Percentiles rank a stretch among this genome's conserved stretches.
These are phyloP conservation scores for Diplocarpon mali DNA, from an alignment of 2,329 filamentous ascomycete species.

Conservation along the genomic window DNA sequence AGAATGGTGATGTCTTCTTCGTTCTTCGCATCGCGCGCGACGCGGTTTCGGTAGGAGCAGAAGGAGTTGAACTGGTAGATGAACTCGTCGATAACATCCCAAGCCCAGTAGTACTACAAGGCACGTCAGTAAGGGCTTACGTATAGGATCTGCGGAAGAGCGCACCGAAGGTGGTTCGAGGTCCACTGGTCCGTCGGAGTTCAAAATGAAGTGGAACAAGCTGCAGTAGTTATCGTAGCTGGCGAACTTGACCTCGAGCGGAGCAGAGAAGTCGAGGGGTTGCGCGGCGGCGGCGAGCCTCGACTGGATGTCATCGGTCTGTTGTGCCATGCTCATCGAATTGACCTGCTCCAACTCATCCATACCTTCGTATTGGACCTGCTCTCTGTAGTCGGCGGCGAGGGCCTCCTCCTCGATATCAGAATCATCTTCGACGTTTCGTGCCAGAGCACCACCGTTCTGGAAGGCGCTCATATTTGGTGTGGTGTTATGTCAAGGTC, in stretches of 20 bases:
- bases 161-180: constrained; percentile 91
- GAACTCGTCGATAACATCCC: constrained; percentile 99
- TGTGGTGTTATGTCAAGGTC: not conserved
- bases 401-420: constrained; percentile 94
- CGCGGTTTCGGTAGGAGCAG: constrained; percentile 88
- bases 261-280: constrained; percentile 90
- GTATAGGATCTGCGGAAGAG: constrained; percentile 20
- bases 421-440: constrained; percentile 66
- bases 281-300: constrained; percentile 85
- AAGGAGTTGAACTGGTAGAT: constrained; percentile 99
- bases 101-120: constrained; percentile 91
- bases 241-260: constrained; percentile 92
- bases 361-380: constrained; percentile 86
- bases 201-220: constrained; percentile 97
- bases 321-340: constrained; percentile 58
- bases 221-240: constrained; percentile 99
- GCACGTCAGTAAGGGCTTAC: constrained; percentile 14
- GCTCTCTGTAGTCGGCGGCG: constrained; percentile 91
- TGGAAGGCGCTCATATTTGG: constrained; percentile 47
- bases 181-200: constrained; percentile 97
- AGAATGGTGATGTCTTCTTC: constrained; percentile 88
- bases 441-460: constrained; percentile 48
- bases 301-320: constrained; percentile 85
- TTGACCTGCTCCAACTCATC: constrained; percentile 68
- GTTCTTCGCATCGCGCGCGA: constrained; percentile 73